phyloP scores from a whole-genome alignment of 1,284 basidiomycete species.

The Thelephora terrestris region DNA sequence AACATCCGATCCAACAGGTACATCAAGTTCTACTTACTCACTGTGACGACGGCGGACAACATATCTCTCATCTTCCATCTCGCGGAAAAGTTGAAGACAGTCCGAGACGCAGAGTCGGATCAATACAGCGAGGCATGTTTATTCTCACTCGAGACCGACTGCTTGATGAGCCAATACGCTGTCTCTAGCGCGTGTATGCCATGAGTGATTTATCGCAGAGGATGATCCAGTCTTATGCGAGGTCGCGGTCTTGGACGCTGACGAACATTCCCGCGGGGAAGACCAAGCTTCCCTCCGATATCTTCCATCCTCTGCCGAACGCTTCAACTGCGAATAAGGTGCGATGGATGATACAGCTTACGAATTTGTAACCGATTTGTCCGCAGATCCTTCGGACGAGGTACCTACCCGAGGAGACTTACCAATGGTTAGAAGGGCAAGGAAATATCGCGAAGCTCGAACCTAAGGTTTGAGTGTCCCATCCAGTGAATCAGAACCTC shows the following conservation, averaged over 20 bases:
- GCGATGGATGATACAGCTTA: constrained; percentile 7
- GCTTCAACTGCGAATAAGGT: constrained; percentile 57
- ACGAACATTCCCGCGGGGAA: constrained; percentile 70
- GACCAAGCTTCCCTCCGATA: constrained; percentile 73
- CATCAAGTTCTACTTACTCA: constrained; percentile 80
- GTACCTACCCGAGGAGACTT: constrained; percentile 54
- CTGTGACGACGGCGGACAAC: constrained; percentile 68
- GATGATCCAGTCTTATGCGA: constrained; percentile 66
- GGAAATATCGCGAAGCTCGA: constrained; percentile 16
- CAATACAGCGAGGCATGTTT: constrained; percentile 58
- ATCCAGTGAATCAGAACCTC: neutral
- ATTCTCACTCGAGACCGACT: neutral
- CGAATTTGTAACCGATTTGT: neutral
- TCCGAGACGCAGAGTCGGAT: constrained; percentile 65
- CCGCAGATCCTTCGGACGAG: constrained; percentile 49
- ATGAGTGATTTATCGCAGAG: constrained; percentile 85
- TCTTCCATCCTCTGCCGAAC: constrained; percentile 59
- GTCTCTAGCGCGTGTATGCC: constrained; percentile 73
- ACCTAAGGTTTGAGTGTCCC: constrained; percentile 11
- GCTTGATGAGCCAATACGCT: neutral
- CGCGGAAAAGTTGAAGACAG: constrained; percentile 77
- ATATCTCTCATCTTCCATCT: constrained; percentile 78
- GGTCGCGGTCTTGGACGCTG: constrained; percentile 65
- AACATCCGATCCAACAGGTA: constrained; percentile 43
- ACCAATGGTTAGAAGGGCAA: constrained; percentile 41